Evolutionary conservation across 2,329 filamentous ascomycete species (phyloP).

Genomic region (Pestalotiopsis sp.): DNA sequence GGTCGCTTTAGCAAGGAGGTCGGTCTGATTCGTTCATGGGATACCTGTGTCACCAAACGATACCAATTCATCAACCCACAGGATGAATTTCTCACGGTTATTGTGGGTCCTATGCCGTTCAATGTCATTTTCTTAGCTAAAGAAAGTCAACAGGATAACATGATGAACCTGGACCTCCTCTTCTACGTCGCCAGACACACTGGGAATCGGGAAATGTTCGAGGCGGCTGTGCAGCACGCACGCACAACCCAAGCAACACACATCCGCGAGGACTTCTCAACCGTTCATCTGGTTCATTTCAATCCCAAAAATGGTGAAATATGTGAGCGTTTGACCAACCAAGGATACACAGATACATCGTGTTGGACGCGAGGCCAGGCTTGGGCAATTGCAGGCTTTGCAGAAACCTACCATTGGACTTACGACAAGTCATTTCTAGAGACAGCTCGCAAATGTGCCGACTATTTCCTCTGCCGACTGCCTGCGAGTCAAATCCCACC

Average conservation of each 20-base stretch:
- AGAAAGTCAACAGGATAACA: constrained; percentile 33
- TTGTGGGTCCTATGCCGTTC: constrained; percentile 30
- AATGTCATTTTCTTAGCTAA: background rate
- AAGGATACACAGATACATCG: constrained; percentile 44
- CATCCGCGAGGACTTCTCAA: constrained; percentile 39
- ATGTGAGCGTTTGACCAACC: constrained; percentile 47
- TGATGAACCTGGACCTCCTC: constrained; percentile 45
- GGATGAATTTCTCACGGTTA: constrained; percentile 42
- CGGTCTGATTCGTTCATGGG: constrained; percentile 44
- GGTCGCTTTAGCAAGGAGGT: constrained; percentile 36
- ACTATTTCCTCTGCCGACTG: constrained; percentile 46
- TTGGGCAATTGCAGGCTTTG: constrained; percentile 51
- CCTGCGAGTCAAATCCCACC: constrained; percentile 42
- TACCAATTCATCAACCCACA: constrained; percentile 38
- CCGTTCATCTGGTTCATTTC: constrained; percentile 49
- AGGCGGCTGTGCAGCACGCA: constrained; percentile 42
- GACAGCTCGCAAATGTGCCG: constrained; percentile 43
- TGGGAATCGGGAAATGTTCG: constrained; percentile 30
- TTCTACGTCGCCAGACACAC: constrained; percentile 41
- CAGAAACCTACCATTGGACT: constrained; percentile 49
- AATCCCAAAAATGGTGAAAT: constrained; percentile 40
- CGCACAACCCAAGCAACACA: constrained; percentile 40
- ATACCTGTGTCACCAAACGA: constrained; percentile 40
- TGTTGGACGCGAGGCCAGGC: constrained; percentile 52
- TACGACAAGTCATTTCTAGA: constrained; percentile 41